Evolutionary conservation across 1,284 basidiomycete species (phyloP).

Genomic region (Boletus mariae): DNA sequence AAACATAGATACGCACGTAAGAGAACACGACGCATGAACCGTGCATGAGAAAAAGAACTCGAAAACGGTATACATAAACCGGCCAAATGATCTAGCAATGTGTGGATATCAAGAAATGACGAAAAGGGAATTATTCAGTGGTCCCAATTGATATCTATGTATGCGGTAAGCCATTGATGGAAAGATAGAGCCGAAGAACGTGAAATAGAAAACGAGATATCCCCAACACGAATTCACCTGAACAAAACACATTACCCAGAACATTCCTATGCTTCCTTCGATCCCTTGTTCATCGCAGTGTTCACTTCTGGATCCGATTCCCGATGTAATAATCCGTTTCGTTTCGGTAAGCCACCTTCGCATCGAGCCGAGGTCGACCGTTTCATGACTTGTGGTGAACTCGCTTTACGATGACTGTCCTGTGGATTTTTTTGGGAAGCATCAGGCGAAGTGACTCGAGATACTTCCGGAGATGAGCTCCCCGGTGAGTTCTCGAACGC

Average conservation of each 20-base stretch:
- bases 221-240: background rate
- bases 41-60: background rate
- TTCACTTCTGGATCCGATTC: constrained; percentile 32
- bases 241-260: constrained; percentile 16
- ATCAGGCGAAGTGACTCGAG: constrained; percentile 14
- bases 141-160: constrained; percentile 11
- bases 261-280: constrained; percentile 51
- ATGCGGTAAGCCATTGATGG: constrained; percentile 8
- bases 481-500: constrained; percentile 3
- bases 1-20: constrained; percentile 2
- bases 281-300: constrained; percentile 23
- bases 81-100: constrained; percentile 26
- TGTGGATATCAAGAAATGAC: constrained; percentile 21
- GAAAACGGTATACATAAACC: constrained; percentile 20
- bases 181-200: background rate
- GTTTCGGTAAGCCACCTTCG: constrained; percentile 27
- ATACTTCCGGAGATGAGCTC: constrained; percentile 10
- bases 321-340: constrained; percentile 31
- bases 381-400: constrained; percentile 25
- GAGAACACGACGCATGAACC: background rate
- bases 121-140: constrained; percentile 4
- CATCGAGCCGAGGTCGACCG: constrained; percentile 29
- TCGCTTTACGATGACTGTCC: constrained; percentile 13
- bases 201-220: constrained; percentile 6
- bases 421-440: constrained; percentile 9